Evolutionary conservation across 1,284 basidiomycete species (phyloP).

Genomic region (Melampsora abietis-canadensis): DNA sequence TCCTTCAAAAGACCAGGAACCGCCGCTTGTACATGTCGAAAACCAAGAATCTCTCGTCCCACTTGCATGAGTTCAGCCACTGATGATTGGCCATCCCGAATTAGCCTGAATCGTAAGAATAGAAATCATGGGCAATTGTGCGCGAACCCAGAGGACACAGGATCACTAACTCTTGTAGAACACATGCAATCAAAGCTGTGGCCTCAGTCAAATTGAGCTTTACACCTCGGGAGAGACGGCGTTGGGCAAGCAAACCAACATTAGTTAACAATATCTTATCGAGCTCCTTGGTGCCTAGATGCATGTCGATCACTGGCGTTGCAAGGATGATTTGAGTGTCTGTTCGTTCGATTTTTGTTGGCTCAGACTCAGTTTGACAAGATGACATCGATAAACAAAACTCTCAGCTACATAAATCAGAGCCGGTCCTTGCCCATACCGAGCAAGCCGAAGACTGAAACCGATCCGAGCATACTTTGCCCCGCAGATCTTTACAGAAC

Average conservation of each 20-base stretch:
- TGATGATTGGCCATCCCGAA: conserved; percentile 75
- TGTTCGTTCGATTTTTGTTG: no score
- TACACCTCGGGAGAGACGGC: conserved; percentile 84
- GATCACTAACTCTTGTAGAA: conserved; percentile 71
- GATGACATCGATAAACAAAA: no score
- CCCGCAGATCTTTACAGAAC: no score
- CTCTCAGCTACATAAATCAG: no score
- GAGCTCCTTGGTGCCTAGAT: conserved; percentile 41
- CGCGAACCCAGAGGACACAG: no score
- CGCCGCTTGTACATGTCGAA: conserved; percentile 79
- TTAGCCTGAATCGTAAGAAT: not conserved
- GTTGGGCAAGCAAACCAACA: conserved; percentile 84
- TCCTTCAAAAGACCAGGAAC: conserved; percentile 59
- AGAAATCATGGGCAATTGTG: no score
- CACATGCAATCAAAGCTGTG: conserved; percentile 79
- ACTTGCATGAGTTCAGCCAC: conserved; percentile 88
- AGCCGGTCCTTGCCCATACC: no score
- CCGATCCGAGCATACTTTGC: no score
- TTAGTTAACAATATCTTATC: conserved; percentile 55
- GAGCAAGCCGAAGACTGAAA: no score
- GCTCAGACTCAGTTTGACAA: no score
- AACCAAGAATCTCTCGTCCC: conserved; percentile 82
- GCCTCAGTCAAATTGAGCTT: conserved; percentile 83
- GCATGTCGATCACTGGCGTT: not conserved
- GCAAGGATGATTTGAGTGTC: no score